Evolutionary conservation across 2,329 filamentous ascomycete species (phyloP).

Genomic region (Colletotrichum liaoningense): DNA sequence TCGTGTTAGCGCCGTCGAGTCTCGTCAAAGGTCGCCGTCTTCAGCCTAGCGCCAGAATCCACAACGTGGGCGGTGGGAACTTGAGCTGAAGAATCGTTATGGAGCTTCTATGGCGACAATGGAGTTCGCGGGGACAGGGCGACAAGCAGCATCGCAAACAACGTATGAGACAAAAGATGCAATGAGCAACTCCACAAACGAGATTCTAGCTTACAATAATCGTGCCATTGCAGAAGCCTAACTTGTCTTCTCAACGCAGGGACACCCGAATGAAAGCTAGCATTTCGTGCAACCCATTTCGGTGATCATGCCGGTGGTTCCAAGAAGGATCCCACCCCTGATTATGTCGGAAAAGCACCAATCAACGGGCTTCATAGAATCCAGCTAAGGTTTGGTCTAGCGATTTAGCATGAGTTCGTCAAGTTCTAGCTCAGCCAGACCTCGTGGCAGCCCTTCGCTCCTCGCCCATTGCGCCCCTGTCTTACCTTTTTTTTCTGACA

Average conservation of each 20-base stretch:
- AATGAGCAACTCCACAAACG: neutral
- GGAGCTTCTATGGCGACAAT: neutral
- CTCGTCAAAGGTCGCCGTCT: conserved; percentile 13
- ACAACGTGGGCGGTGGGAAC: conserved; percentile 2
- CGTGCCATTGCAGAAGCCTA: neutral
- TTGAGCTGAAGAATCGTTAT: conserved; percentile 3
- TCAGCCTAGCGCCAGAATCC: conserved; percentile 7
- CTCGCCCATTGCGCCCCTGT: neutral
- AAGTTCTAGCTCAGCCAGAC: conserved; percentile 11
- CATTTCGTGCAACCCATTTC: neutral
- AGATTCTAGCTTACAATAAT: neutral
- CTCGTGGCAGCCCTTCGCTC: conserved; percentile 16
- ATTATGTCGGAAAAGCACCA: neutral
- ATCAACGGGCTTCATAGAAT: neutral
- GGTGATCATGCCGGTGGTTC: neutral
- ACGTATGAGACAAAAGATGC: neutral
- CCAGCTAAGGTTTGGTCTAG: conserved; percentile 28
- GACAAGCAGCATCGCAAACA: neutral
- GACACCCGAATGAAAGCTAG: neutral
- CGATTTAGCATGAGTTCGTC: conserved; percentile 12
- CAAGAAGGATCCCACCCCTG: neutral
- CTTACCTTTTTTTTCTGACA: neutral
- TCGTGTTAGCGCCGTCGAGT: neutral
- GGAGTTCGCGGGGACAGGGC: neutral
- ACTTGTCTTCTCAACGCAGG: neutral